Conservation (phyloP, 495 filamentous ascomycete species). For the Elasticomyces elasticus region DNA sequence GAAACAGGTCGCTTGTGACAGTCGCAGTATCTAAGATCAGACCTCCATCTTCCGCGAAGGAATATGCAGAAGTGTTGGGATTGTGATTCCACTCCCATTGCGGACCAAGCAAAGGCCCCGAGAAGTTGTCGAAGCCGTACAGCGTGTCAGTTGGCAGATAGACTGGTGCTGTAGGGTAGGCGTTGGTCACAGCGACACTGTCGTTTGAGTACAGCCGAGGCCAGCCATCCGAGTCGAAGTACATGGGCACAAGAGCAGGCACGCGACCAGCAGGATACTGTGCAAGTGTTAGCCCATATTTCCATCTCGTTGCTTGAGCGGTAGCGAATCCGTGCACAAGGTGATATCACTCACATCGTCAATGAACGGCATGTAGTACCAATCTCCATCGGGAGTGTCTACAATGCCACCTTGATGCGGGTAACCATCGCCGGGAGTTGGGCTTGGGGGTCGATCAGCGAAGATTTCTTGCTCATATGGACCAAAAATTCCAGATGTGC, state of each 20-base stretch:
- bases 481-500: slow-evolving; percentile 12
- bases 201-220: slow-evolving; percentile 22
- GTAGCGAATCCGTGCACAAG: not conserved
- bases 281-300: not conserved
- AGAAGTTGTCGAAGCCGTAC: slow-evolving; percentile 38
- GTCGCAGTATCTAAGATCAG: slow-evolving; percentile 36
- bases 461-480: slow-evolving; percentile 10
- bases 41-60: slow-evolving; percentile 19
- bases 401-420: slow-evolving; percentile 50
- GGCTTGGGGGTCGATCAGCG: slow-evolving; percentile 21
- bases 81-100: slow-evolving; percentile 58
- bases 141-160: slow-evolving; percentile 13
- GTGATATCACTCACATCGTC: slow-evolving; percentile 21
- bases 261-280: slow-evolving; percentile 47
- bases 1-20: slow-evolving; percentile 43
- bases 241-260: slow-evolving; percentile 46
- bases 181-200: slow-evolving; percentile 39
- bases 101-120: slow-evolving; percentile 28
- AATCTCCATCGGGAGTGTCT: slow-evolving; percentile 40
- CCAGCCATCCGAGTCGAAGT: slow-evolving; percentile 42
- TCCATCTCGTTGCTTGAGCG: no score
- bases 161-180: slow-evolving; percentile 25
- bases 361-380: slow-evolving; percentile 51
- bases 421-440: slow-evolving; percentile 34
- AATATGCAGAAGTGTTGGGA: slow-evolving; percentile 36